Base-by-base conservation (phyloP, 1,284 basidiomycete genomes). In the Takashimella tepidaria region DNA sequence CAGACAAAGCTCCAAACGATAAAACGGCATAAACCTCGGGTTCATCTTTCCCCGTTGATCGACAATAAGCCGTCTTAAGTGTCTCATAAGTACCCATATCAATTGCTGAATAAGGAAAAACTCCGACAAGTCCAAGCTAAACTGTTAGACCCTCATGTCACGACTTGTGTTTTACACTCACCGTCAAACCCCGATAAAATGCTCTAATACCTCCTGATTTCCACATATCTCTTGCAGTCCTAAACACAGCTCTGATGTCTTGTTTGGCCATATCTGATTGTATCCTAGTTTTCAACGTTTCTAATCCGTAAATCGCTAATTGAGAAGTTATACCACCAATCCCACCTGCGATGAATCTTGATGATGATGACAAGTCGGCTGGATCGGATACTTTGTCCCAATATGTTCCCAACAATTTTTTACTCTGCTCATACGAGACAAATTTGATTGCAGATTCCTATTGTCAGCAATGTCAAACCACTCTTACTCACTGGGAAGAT, bases 401-500 rank as follows among this genome's bases (percentile, higher is more conserved):
- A 74, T 98, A 88, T 68, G 84, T 82, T 4, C 95, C 96, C 73
- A 98, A 93, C 56, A 91, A 82, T 10, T 88, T 86, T 86, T 98
- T 98, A 83, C 92, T 65, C 49, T 89, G 89, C 76, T 98, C 96
- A 75, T 98, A 98, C 5, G 88, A 77, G 64, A 96, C 85, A 77
- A 99, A 99, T 76, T 98, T 99, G 82, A 98, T 98, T 19, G 96
- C 96, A 43, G 88, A 92, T 78, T 98, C 93, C 77, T 78, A 54
- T 5, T 5, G 27, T 53, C 45, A 50, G 41, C 21, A 23, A 24
- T 37, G 31, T 37, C 31, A 37, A 37, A 37, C 8, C 31, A 37
- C n/a, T n/a, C 20, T 2, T 5, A 69, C 76, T 54, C 57, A 80
- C 78, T 26, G 87, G 95, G 63, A 98, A 89, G 62, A 98, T 97